Base-by-base conservation (phyloP, 2,329 filamentous ascomycete species). In the Reticulascus tulasneorum region DNA sequence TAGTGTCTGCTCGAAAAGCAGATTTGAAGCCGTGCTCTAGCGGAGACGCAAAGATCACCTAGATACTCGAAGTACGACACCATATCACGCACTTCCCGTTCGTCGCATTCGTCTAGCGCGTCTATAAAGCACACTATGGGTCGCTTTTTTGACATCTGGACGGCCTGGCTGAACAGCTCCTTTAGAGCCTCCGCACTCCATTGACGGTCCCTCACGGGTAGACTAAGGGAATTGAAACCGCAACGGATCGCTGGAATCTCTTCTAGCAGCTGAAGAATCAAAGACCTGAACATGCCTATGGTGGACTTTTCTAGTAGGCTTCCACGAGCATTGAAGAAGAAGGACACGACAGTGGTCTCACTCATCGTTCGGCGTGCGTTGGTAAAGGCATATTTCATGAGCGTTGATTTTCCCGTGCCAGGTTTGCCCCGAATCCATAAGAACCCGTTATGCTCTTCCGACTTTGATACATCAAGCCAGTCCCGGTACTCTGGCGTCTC, bases 281-380 rank as follows among this genome's bases (percentile, higher is more conserved):
- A 35, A 0, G 70, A 71, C 4, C 72, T 60, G 42, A 74, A 76
- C 51, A 79, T 62, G 0, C 75, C 74, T 0, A 53, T 18, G 0
- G 59, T 55, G 0, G 70, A 64, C 34, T 57, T 71, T 29, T 78
- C 69, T 8, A 71, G 47, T 5, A 51, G 21, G 0, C 55, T 51
- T 1, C 68, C 69, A 35, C 65, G 51, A 0, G 67, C 67, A 36
- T 72, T 66, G 55, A 73, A 74, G 50, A 73, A 75, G 50, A 71
- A 73, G 1, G 60, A 64, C 1, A 69, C 37, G 0, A 65, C 43
- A 0, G 54, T 25, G 1, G 41, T 38, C 11, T 47, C 40, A 3
- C 28, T 18, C 17, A 47, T 50, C 8, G 28, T 44, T 12, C 42
- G 43, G 9, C 42, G 32, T 17, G 44, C 28, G 3, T 29, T 12